Base-by-base conservation (phyloP, 225 moss, liverwort and hornwort genomes). In the Asterella californica region DNA sequence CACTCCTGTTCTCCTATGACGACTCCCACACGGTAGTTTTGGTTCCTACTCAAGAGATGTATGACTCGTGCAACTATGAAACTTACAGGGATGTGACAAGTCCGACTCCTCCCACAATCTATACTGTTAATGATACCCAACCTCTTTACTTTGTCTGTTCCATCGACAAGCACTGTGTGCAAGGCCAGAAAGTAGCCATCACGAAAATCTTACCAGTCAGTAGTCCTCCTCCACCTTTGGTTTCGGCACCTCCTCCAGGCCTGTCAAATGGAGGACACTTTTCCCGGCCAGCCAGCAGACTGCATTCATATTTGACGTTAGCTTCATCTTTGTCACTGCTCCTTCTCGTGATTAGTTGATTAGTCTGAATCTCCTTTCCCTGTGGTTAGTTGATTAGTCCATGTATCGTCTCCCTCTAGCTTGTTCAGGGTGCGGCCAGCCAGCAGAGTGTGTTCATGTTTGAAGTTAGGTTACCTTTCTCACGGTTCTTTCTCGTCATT, bases 131-230 rank as follows among this genome's bases (percentile, higher is more conserved):
- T 18, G 29, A 32, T 50, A 64, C 63, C 27, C n/a, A 66, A 47
- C 78, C 78, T 78, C 78, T 78, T 21, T 78, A 78, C 48, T 78
- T 78, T 29, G 15, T 78, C 1, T 78, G 78, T 36, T 78, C 78
- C 32, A 27, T 78, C 27, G 78, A 78, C 18, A 66, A 66, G 21
- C 78, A 78, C n/a, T 78, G 78, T 14, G 30, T 1, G 27, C 65
- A 78, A 0, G 78, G 78, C 17, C 78, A 78, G 50, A 78, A 78
- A 50, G 78, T 78, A 61, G 78, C 78, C 11, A 78, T 78, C 14
- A 65, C 66, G 9, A 49, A 67, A 30, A 78, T 78, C 2, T 27
- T 5, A 24, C 45, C 47, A 42, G 64, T 42, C 11, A 32, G 57
- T 37, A 52, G 32, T 48, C 52, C 74, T 74, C 7, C 52, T 29